A percentile compares a stretch with the other conserved stretches of the same genome.
Evolutionary conservation across 2,329 filamentous ascomycete genomes (phyloP).

Genomic region (Pseudopithomyces maydicus): DNA sequence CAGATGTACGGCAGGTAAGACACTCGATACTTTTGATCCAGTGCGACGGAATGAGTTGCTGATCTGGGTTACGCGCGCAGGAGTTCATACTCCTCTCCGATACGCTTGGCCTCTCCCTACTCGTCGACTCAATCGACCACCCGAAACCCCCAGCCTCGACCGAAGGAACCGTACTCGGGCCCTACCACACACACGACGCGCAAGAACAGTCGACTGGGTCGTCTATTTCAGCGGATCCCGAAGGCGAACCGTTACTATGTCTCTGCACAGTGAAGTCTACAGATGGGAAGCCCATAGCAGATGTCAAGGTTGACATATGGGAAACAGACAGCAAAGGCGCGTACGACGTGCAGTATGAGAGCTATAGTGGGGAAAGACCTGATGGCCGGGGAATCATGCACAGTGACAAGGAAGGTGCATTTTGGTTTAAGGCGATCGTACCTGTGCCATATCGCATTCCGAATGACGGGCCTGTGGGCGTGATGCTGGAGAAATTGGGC

Average conservation of each 20-base stretch:
- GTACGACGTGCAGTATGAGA: conserved; percentile 80
- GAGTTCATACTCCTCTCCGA: conserved; percentile 86
- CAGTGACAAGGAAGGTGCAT: conserved; percentile 72
- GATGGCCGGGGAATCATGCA: conserved; percentile 75
- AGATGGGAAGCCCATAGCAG: conserved; percentile 64
- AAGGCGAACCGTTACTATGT: conserved; percentile 72
- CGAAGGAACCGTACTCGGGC: conserved; percentile 80
- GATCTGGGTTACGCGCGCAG: conserved; percentile 37
- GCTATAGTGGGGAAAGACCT: conserved; percentile 58
- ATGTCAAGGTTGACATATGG: conserved; percentile 81
- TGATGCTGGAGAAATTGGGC: conserved; percentile 33
- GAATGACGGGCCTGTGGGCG: conserved; percentile 73
- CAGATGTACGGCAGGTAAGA: conserved; percentile 70
- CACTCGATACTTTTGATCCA: background rate
- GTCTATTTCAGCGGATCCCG: conserved; percentile 69
- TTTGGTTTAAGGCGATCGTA: conserved; percentile 85
- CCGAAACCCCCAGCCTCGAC: conserved; percentile 73
- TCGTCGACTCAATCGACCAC: conserved; percentile 83
- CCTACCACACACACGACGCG: conserved; percentile 83
- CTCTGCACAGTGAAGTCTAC: conserved; percentile 74
- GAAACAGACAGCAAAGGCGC: conserved; percentile 80
- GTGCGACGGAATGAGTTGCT: background rate
- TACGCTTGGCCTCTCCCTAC: conserved; percentile 76
- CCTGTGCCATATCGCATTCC: conserved; percentile 88
- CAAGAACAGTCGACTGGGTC: conserved; percentile 61